Percentiles rank a stretch among this genome's conserved stretches.
Evolutionary conservation across 768 basidiomycete species (phyloP).

Genomic region (Mycena pura): DNA sequence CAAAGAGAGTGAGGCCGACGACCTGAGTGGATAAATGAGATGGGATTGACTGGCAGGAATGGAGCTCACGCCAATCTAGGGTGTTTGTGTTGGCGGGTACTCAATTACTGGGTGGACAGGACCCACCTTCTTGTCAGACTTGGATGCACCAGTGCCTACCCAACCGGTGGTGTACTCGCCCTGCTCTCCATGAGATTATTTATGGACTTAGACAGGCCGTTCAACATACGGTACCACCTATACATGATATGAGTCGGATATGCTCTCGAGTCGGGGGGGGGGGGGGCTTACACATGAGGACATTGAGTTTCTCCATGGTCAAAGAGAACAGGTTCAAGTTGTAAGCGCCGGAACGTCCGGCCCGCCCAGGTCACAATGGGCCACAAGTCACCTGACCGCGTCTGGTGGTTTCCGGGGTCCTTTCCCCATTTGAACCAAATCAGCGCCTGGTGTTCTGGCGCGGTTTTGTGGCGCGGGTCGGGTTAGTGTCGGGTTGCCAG

Average conservation of each 20-base stretch:
- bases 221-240: conserved; percentile 48
- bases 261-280: not conserved
- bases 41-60: not conserved
- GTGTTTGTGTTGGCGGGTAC: not conserved
- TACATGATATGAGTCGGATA: conserved; percentile 14
- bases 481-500: no score
- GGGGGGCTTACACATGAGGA: conserved; percentile 74
- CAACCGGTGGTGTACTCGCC: conserved; percentile 96
- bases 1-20: conserved; percentile 88
- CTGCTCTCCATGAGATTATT: conserved; percentile 35
- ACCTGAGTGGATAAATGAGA: conserved; percentile 56
- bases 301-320: conserved; percentile 73
- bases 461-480: no score
- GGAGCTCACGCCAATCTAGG: conserved; percentile 70
- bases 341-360: no score
- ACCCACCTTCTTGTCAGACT: conserved; percentile 90
- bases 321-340: no score
- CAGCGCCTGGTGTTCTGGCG: no score
- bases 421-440: no score
- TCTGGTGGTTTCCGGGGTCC: no score
- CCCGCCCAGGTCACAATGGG: no score
- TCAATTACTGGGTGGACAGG: not conserved
- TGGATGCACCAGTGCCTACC: conserved; percentile 90
- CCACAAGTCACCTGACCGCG: no score
- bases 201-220: not conserved